These are phyloP conservation scores for Aureobasidium sp. DNA, from an alignment of 2,329 filamentous ascomycete genomes.

Conservation along the genomic window DNA sequence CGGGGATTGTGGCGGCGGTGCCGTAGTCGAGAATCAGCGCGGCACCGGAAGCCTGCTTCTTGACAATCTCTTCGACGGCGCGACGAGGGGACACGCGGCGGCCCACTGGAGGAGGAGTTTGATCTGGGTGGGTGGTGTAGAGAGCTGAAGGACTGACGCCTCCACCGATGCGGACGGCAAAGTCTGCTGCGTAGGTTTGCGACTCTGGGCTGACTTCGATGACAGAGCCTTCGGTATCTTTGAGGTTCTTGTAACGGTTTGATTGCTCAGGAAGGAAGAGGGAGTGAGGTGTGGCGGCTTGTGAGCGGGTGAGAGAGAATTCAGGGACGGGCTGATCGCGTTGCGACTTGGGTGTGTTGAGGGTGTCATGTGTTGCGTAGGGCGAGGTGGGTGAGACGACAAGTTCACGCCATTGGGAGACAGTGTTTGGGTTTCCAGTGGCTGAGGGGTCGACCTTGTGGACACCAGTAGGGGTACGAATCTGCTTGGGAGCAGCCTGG, in stretches of 20 bases:
- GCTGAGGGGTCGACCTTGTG: slow-evolving; percentile 31
- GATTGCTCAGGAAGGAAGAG: slow-evolving; percentile 79
- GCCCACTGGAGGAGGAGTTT: background rate
- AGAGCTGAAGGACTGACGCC: slow-evolving; percentile 15
- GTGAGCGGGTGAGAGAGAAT: slow-evolving; percentile 78
- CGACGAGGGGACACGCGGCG: background rate
- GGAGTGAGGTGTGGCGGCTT: slow-evolving; percentile 70
- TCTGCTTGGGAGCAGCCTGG: slow-evolving; percentile 29
- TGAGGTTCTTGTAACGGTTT: slow-evolving; percentile 68
- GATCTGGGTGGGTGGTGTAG: slow-evolving; percentile 12
- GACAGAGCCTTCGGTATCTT: slow-evolving; percentile 58
- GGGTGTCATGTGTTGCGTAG: slow-evolving; percentile 49
- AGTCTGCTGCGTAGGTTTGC: slow-evolving; percentile 69
- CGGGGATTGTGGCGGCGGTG: slow-evolving; percentile 66
- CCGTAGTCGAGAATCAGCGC: slow-evolving; percentile 97
- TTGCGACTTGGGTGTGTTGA: slow-evolving; percentile 40
- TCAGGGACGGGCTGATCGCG: slow-evolving; percentile 52
- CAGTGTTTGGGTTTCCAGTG: slow-evolving; percentile 31
- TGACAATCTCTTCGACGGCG: slow-evolving; percentile 35
- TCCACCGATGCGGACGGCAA: slow-evolving; percentile 79
- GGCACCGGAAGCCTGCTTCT: slow-evolving; percentile 64
- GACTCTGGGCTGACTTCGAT: slow-evolving; percentile 90
- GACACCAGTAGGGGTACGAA: slow-evolving; percentile 42
- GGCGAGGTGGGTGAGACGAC: slow-evolving; percentile 58
- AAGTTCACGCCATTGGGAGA: slow-evolving; percentile 72